A percentile compares a stretch with the other conserved stretches of the same genome.
These are phyloP conservation scores for Trametes sp. DNA, from an alignment of 1,284 basidiomycete species.

Conservation along the genomic window DNA sequence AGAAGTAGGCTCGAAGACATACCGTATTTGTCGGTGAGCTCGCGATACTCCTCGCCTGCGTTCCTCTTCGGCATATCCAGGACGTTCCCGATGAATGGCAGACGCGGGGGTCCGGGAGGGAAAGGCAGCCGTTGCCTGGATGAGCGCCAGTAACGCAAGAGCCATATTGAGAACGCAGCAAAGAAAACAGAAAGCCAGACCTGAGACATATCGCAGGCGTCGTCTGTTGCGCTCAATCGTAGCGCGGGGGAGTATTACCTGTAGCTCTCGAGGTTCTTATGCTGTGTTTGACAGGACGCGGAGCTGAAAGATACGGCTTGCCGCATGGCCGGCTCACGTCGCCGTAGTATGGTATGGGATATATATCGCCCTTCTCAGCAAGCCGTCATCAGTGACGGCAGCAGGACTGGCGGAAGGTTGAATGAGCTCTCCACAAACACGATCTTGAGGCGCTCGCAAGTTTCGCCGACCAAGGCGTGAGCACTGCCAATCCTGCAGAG, in stretches of 20 bases:
- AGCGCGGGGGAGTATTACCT: too few relatives aligned
- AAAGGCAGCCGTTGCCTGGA: background rate
- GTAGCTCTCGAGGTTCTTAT: too few relatives aligned
- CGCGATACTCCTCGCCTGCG: constrained; percentile 3
- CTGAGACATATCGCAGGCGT: background rate
- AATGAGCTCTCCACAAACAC: too few relatives aligned
- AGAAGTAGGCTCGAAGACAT: background rate
- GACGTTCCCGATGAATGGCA: constrained; percentile 13
- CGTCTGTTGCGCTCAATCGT: too few relatives aligned
- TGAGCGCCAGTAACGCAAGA: background rate
- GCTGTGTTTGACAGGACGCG: too few relatives aligned
- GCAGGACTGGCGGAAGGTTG: background rate
- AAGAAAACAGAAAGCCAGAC: background rate
- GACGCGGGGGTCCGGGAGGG: constrained; percentile 12
- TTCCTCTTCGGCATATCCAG: constrained; percentile 15
- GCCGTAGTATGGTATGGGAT: background rate
- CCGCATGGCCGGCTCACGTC: too few relatives aligned
- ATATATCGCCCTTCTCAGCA: background rate
- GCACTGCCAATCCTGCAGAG: too few relatives aligned
- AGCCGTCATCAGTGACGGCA: background rate
- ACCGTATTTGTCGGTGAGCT: constrained; percentile 19
- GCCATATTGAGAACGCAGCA: background rate
- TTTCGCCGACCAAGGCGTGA: too few relatives aligned
- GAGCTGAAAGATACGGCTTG: too few relatives aligned
- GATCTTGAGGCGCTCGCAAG: too few relatives aligned